These are phyloP conservation scores for Comarum palustre DNA, from an alignment of 306 rosid species.

Conservation along the genomic window DNA sequence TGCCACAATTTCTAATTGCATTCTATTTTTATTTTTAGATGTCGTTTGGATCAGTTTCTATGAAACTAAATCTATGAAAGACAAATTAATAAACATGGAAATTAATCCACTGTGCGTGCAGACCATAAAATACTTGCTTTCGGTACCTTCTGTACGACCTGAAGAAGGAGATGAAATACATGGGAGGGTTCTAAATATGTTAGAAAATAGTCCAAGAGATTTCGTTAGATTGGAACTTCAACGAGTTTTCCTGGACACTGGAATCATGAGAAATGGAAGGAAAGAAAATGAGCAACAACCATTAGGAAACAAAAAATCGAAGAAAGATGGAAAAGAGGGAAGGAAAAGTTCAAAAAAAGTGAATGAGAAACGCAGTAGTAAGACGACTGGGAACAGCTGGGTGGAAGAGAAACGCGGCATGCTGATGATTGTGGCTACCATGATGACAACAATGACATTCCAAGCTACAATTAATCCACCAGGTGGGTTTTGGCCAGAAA, in stretches of 20 bases:
- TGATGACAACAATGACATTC: conserved; percentile 28
- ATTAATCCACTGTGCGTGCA: neutral
- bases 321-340: neutral
- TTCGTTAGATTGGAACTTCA: neutral
- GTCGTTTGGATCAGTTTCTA: neutral
- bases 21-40: no score
- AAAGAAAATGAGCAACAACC: neutral
- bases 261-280: neutral
- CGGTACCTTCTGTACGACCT: neutral
- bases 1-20: no score
- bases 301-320: neutral
- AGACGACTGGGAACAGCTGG: neutral
- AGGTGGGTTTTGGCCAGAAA: conserved; percentile 10
- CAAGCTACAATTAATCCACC: conserved; percentile 29
- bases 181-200: neutral
- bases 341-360: neutral
- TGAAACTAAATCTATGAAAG: neutral
- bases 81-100: neutral
- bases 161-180: no score
- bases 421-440: conserved; percentile 29
- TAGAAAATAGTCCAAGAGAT: neutral
- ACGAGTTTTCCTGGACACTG: neutral
- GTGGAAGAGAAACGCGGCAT: conserved; percentile 26
- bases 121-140: neutral
- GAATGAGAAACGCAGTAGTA: neutral